Evolutionary conservation across 805 yeast species (phyloP), one percentile per base, ranked within the genome.

Genomic region (Debaryomyces maramus): DNA sequence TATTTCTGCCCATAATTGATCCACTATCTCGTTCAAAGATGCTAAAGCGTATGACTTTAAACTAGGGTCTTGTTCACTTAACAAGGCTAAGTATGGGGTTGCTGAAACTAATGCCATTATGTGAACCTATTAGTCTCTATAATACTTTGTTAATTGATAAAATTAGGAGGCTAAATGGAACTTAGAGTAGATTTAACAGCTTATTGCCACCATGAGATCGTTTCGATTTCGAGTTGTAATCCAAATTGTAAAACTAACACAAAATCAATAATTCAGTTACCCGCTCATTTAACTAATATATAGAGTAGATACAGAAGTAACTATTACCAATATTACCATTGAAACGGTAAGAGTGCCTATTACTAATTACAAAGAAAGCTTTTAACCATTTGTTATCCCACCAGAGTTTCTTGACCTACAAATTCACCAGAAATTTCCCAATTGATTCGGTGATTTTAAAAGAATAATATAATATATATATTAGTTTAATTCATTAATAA

Each of bases 1-100:
- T 42, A 93, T 86, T 70, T 93, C 98, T 3, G 99, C 88, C 99
- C 99, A 93, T 43, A 88, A 75, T 63, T 88, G 90, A 67, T 89
- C 96, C 37, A 88, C 97, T 36, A 85, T 77, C 19, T 70, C 76
- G 59, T 89, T 86, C 50, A 93, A 78, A 14, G 95, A 82, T 41
- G 83, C 71, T 56, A 93, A 75, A 14, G 98, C 99, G 59, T 88
- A 87, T 24, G 83, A 73, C 62, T 88, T 90, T 50, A 93, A 78
- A 38, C 75, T 65, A 36, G 77, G 67, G 60, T 93, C 97, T 6
- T 81, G 73, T 67, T 93, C 99, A 46, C 81, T 80, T 58, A 93
- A 74, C 47, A 93, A 78, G 28, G 98, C 96, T 64, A 93, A 75
- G 53, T 86, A 85, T 31, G 97, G 95, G 26, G 95, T 89, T 34